Base-by-base conservation (phyloP, 2,329 filamentous ascomycete genomes). In the Alternaria dauci region DNA sequence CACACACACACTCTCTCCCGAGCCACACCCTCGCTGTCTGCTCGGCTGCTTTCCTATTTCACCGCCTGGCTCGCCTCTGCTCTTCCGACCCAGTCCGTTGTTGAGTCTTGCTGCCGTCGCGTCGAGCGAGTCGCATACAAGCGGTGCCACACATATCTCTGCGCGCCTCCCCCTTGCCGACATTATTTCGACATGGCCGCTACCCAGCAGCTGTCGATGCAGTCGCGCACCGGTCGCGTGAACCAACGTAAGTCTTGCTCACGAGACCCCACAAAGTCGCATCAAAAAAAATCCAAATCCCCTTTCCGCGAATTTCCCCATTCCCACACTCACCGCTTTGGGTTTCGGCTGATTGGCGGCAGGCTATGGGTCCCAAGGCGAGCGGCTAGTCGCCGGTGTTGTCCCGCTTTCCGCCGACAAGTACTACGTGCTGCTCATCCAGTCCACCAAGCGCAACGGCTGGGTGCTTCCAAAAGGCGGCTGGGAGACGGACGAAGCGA, bases 381-480 rank as follows among this genome's bases (percentile, higher is more conserved):
- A 98, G 82, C 91, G 95, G 69, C 89, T 98, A 63, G 95, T 99
- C 71, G 94, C 95, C 62, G 95, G 95, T 71, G 89, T 98, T 59
- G 95, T 99, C 48, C 93, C 95, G 67, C 85, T 98, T 67, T 95
- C 92, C 56, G 81, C 86, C 72, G 94, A 97, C 82, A 94, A 92
- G 79, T 89, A 89, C 72, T 90, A 91, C 79, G 94, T 99, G 63
- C 86, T 99, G 70, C 85, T 99, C 70, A 97, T 98, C 72, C 93
- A 97, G 82, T 97, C 93, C 55, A 94, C 92, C 53, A 88, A 92
- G 67, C 90, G 93, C 72, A 92, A 92, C 78, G 92, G 92, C 72
- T 99, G 95, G 95, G 95, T 99, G 43, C 85, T 99, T 60, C 95
- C 95, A 62, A 99, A 99, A 79, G 95, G 95, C 76, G 95, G 95